Evolutionary conservation across 345 rosid species (phyloP).

Genomic region (Excoecaria agallocha): DNA sequence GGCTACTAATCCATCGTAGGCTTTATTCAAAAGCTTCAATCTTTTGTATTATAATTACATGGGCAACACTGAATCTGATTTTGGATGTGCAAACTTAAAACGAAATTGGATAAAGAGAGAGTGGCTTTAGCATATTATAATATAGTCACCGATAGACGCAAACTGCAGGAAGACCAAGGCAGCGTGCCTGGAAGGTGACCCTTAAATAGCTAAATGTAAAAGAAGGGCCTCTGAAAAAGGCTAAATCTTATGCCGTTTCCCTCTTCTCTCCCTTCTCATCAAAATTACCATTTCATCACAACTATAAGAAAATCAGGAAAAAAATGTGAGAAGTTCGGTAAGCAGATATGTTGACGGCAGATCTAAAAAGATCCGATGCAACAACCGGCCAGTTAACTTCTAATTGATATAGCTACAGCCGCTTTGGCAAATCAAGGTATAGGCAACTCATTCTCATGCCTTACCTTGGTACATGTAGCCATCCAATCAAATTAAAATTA

Average conservation of each 20-base stretch:
- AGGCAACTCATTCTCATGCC: constrained; percentile 38
- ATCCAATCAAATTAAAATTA: not conserved
- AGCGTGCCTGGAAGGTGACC: constrained; percentile 50
- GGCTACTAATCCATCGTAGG: too few species aligned
- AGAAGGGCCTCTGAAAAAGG: constrained; percentile 42
- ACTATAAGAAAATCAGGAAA: not conserved
- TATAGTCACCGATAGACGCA: constrained; percentile 43
- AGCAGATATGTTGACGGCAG: constrained; percentile 65
- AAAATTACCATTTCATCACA: too few species aligned
- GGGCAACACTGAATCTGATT: too few species aligned
- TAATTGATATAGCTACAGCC: constrained; percentile 70
- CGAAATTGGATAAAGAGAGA: not conserved
- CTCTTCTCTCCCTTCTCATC: constrained; percentile 44
- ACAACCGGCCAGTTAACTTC: constrained; percentile 83
- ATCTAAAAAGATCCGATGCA: constrained; percentile 34
- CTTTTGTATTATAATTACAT: too few species aligned
- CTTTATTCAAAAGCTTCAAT: too few species aligned
- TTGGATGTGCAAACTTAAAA: not conserved
- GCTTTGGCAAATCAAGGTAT: constrained; percentile 56
- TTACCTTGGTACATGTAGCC: constrained; percentile 74
- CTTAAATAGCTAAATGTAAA: constrained; percentile 14
- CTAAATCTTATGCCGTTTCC: constrained; percentile 35
- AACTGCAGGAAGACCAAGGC: constrained; percentile 28
- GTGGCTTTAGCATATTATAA: too few species aligned
- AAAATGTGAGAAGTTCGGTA: constrained; percentile 78